A percentile compares a stretch with the other conserved stretches of the same genome.
Evolutionary conservation across 805 yeast genomes (phyloP).

Genomic region (Ogataea pilisensis): DNA sequence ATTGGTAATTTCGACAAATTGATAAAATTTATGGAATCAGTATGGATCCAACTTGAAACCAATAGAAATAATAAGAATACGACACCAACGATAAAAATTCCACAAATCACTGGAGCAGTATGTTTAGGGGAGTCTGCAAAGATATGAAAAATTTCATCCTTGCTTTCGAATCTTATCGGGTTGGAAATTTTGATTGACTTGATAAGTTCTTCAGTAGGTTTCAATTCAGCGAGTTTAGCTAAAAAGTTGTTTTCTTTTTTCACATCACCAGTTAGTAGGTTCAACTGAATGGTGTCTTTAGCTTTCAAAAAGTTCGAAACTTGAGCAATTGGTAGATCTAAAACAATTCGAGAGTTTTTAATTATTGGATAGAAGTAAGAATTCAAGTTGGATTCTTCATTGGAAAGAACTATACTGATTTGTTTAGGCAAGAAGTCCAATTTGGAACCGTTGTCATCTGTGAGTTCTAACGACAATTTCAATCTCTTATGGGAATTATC

Average conservation of each 20-base stretch:
- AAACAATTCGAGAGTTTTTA: slow-evolving; percentile 10
- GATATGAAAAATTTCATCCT: slow-evolving; percentile 60
- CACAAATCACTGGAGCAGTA: slow-evolving; percentile 48
- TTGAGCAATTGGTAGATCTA: slow-evolving; percentile 16
- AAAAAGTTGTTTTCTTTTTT: slow-evolving; percentile 13
- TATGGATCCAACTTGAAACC: slow-evolving; percentile 39
- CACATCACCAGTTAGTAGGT: slow-evolving; percentile 28
- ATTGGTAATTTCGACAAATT: slow-evolving; percentile 31
- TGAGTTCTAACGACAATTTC: not conserved
- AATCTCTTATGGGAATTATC: too few species aligned
- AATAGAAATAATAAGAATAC: slow-evolving; percentile 35
- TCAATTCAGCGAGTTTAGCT: slow-evolving; percentile 16
- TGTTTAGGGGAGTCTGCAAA: slow-evolving; percentile 55
- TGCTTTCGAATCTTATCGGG: slow-evolving; percentile 40
- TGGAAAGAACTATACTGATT: slow-evolving; percentile 21
- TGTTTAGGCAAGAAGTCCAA: slow-evolving; percentile 18
- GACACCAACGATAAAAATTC: slow-evolving; percentile 44
- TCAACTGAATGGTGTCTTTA: slow-evolving; percentile 18
- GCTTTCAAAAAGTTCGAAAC: slow-evolving; percentile 23
- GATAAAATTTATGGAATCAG: slow-evolving; percentile 35
- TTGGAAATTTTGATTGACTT: slow-evolving; percentile 5
- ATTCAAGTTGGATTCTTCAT: slow-evolving; percentile 8
- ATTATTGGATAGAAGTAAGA: slow-evolving; percentile 22
- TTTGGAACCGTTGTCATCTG: not conserved
- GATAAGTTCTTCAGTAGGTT: slow-evolving; percentile 14